Conservation (phyloP, 2,329 filamentous ascomycete genomes). For the Septoria petroselini region DNA sequence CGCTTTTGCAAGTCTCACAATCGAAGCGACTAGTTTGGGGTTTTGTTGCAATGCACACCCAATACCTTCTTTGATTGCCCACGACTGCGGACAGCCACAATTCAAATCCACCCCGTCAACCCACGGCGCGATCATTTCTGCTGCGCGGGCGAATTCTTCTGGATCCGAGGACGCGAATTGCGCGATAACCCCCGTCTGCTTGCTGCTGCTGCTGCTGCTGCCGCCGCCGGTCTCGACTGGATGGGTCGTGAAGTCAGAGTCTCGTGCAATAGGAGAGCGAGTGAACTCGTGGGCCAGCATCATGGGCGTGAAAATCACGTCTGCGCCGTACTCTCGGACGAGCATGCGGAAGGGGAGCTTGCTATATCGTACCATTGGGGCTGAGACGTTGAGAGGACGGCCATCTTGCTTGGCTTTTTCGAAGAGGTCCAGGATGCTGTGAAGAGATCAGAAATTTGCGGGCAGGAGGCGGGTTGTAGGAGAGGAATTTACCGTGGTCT, state of each 20-base stretch:
- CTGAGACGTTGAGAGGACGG: slow-evolving; percentile 40
- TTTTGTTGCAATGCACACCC: slow-evolving; percentile 58
- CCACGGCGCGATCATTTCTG: slow-evolving; percentile 59
- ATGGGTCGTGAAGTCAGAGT: slow-evolving; percentile 60
- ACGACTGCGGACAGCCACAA: slow-evolving; percentile 70
- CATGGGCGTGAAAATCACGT: slow-evolving; percentile 71
- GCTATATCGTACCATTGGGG: slow-evolving; percentile 27
- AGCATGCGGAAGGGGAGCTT: slow-evolving; percentile 68
- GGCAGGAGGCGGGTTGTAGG: not conserved
- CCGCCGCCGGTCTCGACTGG: slow-evolving; percentile 40
- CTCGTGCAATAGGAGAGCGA: slow-evolving; percentile 39
- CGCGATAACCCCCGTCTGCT: slow-evolving; percentile 53
- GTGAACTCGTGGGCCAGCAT: slow-evolving; percentile 42
- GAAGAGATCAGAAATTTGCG: no score
- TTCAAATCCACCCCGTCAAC: slow-evolving; percentile 67
- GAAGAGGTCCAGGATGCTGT: slow-evolving; percentile 48
- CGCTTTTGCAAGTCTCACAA: slow-evolving; percentile 58
- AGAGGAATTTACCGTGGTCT: slow-evolving; percentile 4
- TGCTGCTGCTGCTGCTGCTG: not conserved
- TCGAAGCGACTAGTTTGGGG: slow-evolving; percentile 63
- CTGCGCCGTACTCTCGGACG: slow-evolving; percentile 61
- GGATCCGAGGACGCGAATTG: slow-evolving; percentile 65
- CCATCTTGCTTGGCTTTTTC: slow-evolving; percentile 53
- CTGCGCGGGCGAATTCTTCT: slow-evolving; percentile 60
- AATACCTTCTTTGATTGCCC: slow-evolving; percentile 66